phyloP scores from a whole-genome alignment of 31 red algal genomes.

The Asparagopsis taxiformis region DNA sequence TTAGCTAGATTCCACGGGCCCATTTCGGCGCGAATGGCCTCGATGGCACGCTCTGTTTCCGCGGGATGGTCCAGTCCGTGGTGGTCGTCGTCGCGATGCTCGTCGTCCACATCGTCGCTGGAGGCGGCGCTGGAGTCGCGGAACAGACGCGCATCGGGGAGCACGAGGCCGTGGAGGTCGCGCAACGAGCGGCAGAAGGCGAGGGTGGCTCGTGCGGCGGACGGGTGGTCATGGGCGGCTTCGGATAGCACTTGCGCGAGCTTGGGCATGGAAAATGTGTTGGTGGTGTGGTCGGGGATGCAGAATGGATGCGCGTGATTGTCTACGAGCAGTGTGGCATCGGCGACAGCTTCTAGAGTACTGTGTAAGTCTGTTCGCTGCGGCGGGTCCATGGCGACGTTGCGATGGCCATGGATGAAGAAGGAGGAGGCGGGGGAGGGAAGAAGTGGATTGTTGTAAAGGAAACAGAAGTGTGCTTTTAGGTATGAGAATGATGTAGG shows the following conservation, averaged over 20 bases:
- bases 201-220: slow-evolving; percentile 6
- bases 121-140: slow-evolving; percentile 1
- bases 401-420: too few species aligned
- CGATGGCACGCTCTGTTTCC: slow-evolving; percentile 9
- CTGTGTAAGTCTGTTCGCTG: slow-evolving; percentile 7
- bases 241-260: slow-evolving; percentile 25
- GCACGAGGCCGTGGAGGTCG: background rate
- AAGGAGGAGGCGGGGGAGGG: too few species aligned
- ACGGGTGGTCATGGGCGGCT: slow-evolving; percentile 4
- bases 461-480: too few species aligned
- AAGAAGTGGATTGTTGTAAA: too few species aligned
- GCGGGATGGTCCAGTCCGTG: background rate
- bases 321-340: slow-evolving; percentile 42
- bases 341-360: slow-evolving; percentile 52
- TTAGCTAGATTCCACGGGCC: slow-evolving; percentile 33
- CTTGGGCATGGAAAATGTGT: background rate
- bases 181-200: background rate
- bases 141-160: too few species aligned
- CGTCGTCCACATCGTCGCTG: too few species aligned
- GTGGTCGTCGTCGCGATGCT: too few species aligned
- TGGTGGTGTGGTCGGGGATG: background rate
- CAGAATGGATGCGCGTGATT: slow-evolving; percentile 64
- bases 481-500: too few species aligned
- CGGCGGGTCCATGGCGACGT: too few species aligned
- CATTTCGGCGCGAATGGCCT: slow-evolving; percentile 22